These are phyloP conservation scores for Chaetoceros muelleri DNA, from an alignment of 108 stramenopile species.

Conservation along the genomic window DNA sequence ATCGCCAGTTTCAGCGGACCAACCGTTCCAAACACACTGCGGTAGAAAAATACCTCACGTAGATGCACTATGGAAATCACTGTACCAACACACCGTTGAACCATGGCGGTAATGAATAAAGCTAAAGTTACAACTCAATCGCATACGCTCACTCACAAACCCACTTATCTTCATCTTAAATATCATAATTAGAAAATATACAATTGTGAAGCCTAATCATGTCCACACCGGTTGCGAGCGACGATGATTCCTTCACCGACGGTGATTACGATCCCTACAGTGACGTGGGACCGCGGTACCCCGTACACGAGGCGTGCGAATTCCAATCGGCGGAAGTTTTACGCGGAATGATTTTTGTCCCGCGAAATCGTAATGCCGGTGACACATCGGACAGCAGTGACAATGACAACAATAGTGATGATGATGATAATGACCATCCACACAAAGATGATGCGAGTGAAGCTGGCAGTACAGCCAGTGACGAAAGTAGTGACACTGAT, in stretches of 20 bases:
- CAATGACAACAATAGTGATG: constrained; percentile 7
- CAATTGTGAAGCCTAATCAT: too few species aligned
- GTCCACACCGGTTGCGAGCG: background rate
- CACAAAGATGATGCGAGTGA: background rate
- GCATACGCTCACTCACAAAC: too few species aligned
- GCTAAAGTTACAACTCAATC: too few species aligned
- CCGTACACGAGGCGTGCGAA: constrained; percentile 80
- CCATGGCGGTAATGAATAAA: too few species aligned
- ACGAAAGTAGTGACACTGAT: background rate
- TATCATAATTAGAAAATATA: too few species aligned
- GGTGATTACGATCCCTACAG: background rate
- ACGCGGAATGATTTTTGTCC: constrained; percentile 29
- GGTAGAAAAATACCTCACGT: too few species aligned
- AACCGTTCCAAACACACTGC: too few species aligned
- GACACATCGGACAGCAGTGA: constrained; percentile 10
- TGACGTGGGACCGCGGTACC: constrained; percentile 27
- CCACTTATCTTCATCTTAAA: too few species aligned
- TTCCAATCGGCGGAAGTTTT: constrained; percentile 63
- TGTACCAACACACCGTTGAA: too few species aligned
- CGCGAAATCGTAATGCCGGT: constrained; percentile 24
- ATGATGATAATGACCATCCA: too few species aligned
- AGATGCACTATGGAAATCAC: too few species aligned
- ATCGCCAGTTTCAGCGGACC: too few species aligned
- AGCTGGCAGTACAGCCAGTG: background rate
- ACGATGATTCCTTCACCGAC: background rate